phyloP scores from a whole-genome alignment of 2,329 filamentous ascomycete species.

The Ceratocystis ficicola region DNA sequence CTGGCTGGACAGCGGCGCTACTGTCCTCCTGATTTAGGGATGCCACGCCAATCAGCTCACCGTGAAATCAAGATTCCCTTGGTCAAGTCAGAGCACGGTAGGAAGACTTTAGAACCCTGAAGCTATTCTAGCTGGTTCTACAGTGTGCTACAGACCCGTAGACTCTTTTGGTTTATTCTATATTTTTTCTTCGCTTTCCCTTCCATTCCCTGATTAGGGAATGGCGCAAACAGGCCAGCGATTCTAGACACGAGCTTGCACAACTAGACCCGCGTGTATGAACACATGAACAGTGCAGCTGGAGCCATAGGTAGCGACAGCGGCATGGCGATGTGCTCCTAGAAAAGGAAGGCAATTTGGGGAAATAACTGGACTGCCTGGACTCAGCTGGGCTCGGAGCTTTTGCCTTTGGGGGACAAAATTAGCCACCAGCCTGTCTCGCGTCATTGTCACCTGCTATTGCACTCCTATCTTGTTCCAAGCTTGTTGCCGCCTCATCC shows the following conservation, averaged over 20 bases:
- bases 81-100: not conserved
- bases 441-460: not conserved
- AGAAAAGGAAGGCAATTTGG: not conserved
- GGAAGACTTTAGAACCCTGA: not conserved
- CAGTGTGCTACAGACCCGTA: not conserved
- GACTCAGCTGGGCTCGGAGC: not conserved
- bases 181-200: not conserved
- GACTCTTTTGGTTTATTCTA: not conserved
- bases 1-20: too few species aligned
- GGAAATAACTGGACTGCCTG: not conserved
- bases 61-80: too few species aligned
- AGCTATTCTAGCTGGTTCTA: not conserved
- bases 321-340: not conserved
- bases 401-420: not conserved
- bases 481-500: not conserved
- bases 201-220: not conserved
- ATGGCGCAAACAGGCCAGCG: too few species aligned
- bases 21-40: too few species aligned
- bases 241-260: too few species aligned
- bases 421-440: too few species aligned
- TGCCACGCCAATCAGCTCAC: too few species aligned
- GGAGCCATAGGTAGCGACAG: too few species aligned
- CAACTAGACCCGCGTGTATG: too few species aligned
- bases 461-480: not conserved
- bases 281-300: too few species aligned